These are phyloP conservation scores for Heteromeles arbutifolia DNA, from an alignment of 306 rosid genomes.

Conservation along the genomic window DNA sequence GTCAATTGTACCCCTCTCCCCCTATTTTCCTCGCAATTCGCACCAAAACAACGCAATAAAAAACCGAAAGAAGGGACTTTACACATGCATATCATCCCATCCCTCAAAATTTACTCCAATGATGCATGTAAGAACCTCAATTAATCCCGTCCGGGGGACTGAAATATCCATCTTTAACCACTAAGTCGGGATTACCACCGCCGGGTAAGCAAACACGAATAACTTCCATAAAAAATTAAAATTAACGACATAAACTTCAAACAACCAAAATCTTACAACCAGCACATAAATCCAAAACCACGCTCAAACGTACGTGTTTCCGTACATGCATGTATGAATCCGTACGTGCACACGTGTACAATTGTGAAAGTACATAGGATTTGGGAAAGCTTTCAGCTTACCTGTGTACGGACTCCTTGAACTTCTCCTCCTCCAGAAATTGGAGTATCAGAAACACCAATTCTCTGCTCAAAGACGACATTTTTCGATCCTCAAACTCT, in stretches of 20 bases:
- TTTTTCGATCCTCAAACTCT: constrained; percentile 20
- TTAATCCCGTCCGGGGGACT: neutral
- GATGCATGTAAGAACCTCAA: neutral
- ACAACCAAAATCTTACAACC: neutral
- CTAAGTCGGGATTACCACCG: neutral
- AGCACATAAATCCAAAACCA: neutral
- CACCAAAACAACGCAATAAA: neutral
- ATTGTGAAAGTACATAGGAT: neutral
- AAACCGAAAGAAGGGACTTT: neutral
- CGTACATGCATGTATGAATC: neutral
- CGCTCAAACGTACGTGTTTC: neutral
- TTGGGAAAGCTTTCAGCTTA: constrained; percentile 21
- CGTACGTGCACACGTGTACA: neutral
- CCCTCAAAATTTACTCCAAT: neutral
- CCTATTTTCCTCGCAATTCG: neutral
- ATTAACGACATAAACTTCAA: neutral
- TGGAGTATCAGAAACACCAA: constrained; percentile 85
- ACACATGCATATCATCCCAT: neutral
- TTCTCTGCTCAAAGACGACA: constrained; percentile 84
- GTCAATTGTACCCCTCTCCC: neutral
- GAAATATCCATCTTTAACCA: neutral
- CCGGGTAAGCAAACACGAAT: neutral
- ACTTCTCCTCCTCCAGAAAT: constrained; percentile 81
- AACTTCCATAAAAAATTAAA: neutral
- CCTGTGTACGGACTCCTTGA: constrained; percentile 67